Base-by-base conservation (phyloP, 371 early-diverging fungal genomes). In the Cokeromyces recurvatus region DNA sequence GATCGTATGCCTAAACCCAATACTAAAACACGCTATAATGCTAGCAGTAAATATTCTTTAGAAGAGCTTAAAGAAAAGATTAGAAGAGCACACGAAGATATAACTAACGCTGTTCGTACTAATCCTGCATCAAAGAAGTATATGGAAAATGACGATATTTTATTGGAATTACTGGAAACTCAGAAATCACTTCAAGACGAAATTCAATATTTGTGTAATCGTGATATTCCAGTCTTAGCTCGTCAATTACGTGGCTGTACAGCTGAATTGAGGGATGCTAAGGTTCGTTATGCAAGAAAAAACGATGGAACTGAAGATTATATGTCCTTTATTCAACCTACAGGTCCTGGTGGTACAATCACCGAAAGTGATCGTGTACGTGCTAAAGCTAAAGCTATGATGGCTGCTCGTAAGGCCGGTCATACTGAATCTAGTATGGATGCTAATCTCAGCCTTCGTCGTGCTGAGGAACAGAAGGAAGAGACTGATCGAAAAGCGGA, bases 301-400 rank as follows among this genome's bases (percentile, higher is more conserved):
- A 53, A 61, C 17, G 74, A 74, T 25, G 68, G 68, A 5, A 51
- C 59, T 7, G 64, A 66, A 23, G 71, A 74, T n/a, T 74, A 44
- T 37, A 70, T 62, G 63, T 50, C 59, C 0, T 74, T 55, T 44
- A 49, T 74, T 38, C 55, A 64, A 41, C 68, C 74, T n/a, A 80
- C 82, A 1, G 84, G 84, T 2, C 82, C 84, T 8, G 78, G 77
- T 16, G 82, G 82, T 12, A 52, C 66, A 20, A 54, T 79, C 17
- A 79, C 82, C 0, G 81, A 80, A 34, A 68, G 75, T 21, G 84
- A 84, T 40, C 69, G 71, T 42, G 80, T 78, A 43, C 77, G 78
- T 39, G 81, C 84, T n/a, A 81, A 81, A 40, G 84, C 81, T 27
- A 77, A 79, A 42, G 75, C 78, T 2, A 71, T 76, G 76, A 68